phyloP scores from a whole-genome alignment of 306 rosid genomes.

The Prunus davidiana region DNA sequence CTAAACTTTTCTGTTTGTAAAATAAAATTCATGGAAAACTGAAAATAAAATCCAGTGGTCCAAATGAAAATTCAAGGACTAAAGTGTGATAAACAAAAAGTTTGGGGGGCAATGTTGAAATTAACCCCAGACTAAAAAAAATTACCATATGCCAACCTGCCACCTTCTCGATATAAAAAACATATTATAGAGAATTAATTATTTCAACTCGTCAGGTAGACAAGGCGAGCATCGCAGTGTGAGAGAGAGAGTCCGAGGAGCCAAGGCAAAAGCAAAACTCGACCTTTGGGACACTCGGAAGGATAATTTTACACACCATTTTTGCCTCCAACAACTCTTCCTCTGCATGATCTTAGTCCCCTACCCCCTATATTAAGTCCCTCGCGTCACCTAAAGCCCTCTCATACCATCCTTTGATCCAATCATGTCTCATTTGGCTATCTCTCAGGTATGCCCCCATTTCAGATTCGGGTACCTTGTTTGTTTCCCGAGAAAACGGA shows the following conservation, averaged over 20 bases:
- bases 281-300: slow-evolving; percentile 48
- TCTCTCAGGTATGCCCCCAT: slow-evolving; percentile 39
- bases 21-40: too few relatives aligned
- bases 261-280: slow-evolving; percentile 20
- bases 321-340: background rate
- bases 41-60: background rate
- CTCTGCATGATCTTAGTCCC: slow-evolving; percentile 11
- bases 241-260: slow-evolving; percentile 7
- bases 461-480: background rate
- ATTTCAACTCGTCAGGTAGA: background rate
- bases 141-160: background rate
- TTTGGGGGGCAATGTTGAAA: too few relatives aligned
- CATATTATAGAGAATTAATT: background rate
- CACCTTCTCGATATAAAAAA: background rate
- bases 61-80: background rate
- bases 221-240: background rate
- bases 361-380: slow-evolving; percentile 13
- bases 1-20: too few relatives aligned
- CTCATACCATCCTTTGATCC: slow-evolving; percentile 13
- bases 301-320: slow-evolving; percentile 24
- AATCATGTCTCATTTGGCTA: slow-evolving; percentile 38
- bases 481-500: slow-evolving; percentile 15
- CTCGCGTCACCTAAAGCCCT: background rate
- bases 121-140: too few relatives aligned
- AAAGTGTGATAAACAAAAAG: too few relatives aligned